Base-by-base conservation (phyloP, 495 filamentous ascomycete species). In the Chaetomium cochliodes region DNA sequence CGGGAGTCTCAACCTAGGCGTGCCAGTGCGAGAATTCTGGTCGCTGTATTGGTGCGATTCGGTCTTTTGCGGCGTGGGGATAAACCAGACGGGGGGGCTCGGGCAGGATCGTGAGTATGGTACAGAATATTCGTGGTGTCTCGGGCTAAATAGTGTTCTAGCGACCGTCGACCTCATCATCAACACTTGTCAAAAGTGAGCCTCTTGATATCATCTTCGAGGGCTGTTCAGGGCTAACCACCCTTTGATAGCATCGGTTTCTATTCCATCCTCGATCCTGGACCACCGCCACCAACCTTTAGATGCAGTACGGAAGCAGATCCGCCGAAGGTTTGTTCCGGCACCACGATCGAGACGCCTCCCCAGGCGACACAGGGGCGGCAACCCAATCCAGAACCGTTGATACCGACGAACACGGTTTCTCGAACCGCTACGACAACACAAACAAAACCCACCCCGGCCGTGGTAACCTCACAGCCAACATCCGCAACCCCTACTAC, bases 141-240 rank as follows among this genome's bases (percentile, higher is more conserved):
- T 46, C 16, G 56, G 55, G 71, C 74, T 69, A 77, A 69, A 63
- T 56, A 51, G 58, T 62, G 57, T 6, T 42, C 7, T 41, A 81
- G 79, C 78, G 20, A 79, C 71, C 62, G 76, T 81, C 59, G 75
- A 77, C 60, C 65, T 71, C 59, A 77, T 82, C 58, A 81, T 81
- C 75, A 82, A 79, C 69, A 74, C 70, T 55, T 82, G 79, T 54
- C 74, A 80, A 54, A 76, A 78, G 80, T 81, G 66, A 72, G 79
- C 63, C 37, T 28, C 50, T 37, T 63, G 23, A 50, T 67, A 39
- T 33, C 2, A 7, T n/a, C 46, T 8, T 12, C 8, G 16, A 23
- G 11, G 54, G 42, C 1, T 7, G 9, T 63, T n/a, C 58, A 41
- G 47, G 9, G 41, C 60, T 63, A 25, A 63, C 51, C 8, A 3